These are phyloP conservation scores for Fabrea salina DNA, from an alignment of 169 alveolate species.

Conservation along the genomic window DNA sequence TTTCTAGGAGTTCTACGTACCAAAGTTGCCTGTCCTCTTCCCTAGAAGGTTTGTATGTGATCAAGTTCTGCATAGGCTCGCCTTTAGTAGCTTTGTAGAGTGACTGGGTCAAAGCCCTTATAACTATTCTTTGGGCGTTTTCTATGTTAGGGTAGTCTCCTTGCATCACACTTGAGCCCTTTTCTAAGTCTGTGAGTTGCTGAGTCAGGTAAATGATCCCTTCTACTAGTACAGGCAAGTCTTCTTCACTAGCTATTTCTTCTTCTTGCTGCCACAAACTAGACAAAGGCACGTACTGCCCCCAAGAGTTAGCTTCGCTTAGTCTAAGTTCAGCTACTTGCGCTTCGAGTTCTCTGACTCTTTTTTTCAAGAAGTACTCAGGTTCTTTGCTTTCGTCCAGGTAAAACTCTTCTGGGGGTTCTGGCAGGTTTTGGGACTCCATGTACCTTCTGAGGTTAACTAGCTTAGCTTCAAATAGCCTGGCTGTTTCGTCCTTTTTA, in stretches of 20 bases:
- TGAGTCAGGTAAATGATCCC: neutral
- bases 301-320: neutral
- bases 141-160: neutral
- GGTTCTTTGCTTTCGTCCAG: neutral
- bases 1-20: conserved; percentile 20
- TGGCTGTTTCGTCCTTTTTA: neutral
- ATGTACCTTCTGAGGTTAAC: neutral
- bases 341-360: neutral
- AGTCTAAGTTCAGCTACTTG: neutral
- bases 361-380: neutral
- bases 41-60: neutral
- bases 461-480: neutral
- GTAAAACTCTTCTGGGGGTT: neutral
- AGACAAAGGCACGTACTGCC: neutral
- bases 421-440: neutral
- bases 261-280: neutral
- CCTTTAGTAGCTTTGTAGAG: neutral
- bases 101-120: neutral
- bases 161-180: neutral
- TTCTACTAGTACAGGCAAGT: neutral
- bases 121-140: neutral
- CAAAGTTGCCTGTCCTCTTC: conserved; percentile 27
- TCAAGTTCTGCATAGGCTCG: neutral
- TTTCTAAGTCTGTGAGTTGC: neutral
- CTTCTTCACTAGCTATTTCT: neutral